Base-by-base conservation (phyloP, 1,284 basidiomycete genomes). In the Tilletiopsis washingtonensis region DNA sequence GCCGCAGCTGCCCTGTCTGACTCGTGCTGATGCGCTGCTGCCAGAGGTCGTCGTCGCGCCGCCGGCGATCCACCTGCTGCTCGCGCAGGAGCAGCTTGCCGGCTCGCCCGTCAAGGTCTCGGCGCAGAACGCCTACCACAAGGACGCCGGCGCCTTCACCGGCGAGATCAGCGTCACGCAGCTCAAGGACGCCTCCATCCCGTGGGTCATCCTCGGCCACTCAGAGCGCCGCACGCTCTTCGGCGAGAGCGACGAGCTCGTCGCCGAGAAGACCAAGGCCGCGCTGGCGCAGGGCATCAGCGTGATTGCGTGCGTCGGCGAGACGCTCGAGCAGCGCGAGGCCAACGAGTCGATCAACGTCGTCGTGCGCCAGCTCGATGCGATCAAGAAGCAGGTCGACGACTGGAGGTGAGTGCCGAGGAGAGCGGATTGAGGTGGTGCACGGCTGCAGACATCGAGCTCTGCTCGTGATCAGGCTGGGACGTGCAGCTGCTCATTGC, bases 201-300 rank as follows among this genome's bases (percentile, higher is more conserved):
- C 87, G 53, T 97, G 88, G 76, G 91, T 96, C 62, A 87, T 99
- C 74, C 81, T 97, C 53, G 93, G 91, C 81, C 93, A 99, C 80
- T 96, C 91, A 42, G 94, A 99, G 76, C 86, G 94, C 62, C 85
- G 93, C 53, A 85, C 86, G 4, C 76, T 94, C 61, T 98, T 98
- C 80, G 80, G 83, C 73, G 94, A 99, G 75, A 81, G 82, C 20
- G 89, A 89, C 59, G 82, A 82, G 54, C 67, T 86, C 49, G 84
- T 97, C 54, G 91, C 88, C 15, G 78, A 81, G 57, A 98, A 97
- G 81, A 90, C 87, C 57, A 45, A 56, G 11, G 74, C 76, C n/a
- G 87, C 91, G 7, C 76, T 94, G 58, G 81, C 82, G 45, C 77
- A 80, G 1, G 80, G 80, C 7, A 80, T 97, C 60, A 84, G 81